Evolutionary conservation across 2,329 filamentous ascomycete genomes (phyloP).

Genomic region (Ophiosphaerella narmari): DNA sequence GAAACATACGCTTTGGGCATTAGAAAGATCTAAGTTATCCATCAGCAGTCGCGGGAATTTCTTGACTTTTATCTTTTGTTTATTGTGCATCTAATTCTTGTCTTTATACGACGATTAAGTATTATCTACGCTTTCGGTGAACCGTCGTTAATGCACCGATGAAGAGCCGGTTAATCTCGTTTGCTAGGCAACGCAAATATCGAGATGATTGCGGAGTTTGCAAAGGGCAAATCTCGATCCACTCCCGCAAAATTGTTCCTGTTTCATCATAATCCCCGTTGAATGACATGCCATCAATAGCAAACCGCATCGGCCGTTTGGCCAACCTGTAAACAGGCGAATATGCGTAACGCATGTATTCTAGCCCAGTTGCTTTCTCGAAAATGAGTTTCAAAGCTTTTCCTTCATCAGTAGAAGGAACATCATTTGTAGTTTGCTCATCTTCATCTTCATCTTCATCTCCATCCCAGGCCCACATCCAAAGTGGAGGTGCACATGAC

Average conservation of each 20-base stretch:
- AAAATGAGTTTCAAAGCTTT: constrained; percentile 27
- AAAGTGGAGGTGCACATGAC: constrained; percentile 29
- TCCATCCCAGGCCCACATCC: constrained; percentile 32
- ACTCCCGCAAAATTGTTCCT: background rate
- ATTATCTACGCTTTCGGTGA: too few relatives aligned
- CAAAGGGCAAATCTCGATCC: background rate
- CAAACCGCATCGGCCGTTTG: background rate
- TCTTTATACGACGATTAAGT: too few relatives aligned
- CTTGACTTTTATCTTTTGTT: too few relatives aligned
- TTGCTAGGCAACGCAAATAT: too few relatives aligned
- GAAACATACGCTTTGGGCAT: too few relatives aligned
- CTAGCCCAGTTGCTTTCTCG: constrained; percentile 28
- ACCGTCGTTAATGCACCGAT: too few relatives aligned
- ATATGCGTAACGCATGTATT: constrained; percentile 8
- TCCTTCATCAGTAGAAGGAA: constrained; percentile 7
- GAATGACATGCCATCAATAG: background rate
- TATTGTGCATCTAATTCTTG: too few relatives aligned
- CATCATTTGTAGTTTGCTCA: constrained; percentile 8
- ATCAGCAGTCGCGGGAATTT: too few relatives aligned
- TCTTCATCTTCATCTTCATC: constrained; percentile 28
- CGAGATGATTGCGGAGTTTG: too few relatives aligned
- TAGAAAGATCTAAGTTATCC: too few relatives aligned
- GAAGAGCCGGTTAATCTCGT: too few relatives aligned
- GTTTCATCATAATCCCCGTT: background rate
- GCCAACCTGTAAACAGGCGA: background rate